Percentiles rank a stretch among this genome's conserved stretches.
Evolutionary conservation across 225 moss, liverwort and hornwort genomes (phyloP).

Genomic region (Takakia lepidozioides): DNA sequence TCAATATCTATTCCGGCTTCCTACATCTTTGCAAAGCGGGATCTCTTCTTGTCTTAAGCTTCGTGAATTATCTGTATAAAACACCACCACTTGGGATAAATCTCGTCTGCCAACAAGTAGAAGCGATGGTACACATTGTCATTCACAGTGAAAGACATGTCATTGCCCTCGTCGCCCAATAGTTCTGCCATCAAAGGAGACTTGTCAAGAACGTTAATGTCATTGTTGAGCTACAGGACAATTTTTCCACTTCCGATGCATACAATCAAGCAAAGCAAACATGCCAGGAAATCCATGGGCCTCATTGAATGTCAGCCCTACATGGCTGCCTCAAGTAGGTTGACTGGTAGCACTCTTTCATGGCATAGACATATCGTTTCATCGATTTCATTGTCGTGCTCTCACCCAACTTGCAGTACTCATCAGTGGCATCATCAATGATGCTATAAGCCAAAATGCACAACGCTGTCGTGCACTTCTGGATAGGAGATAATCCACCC

Average conservation of each 20-base stretch:
- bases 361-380: background rate
- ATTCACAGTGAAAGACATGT: background rate
- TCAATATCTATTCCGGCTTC: too few species aligned
- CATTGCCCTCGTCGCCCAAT: background rate
- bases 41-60: too few species aligned
- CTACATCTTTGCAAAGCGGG: background rate
- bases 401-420: background rate
- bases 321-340: slow-evolving; percentile 2
- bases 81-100: background rate
- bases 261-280: slow-evolving; percentile 11
- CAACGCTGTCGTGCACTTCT: slow-evolving; percentile 1
- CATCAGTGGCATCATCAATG: slow-evolving; percentile 5
- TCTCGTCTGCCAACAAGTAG: background rate
- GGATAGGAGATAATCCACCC: background rate
- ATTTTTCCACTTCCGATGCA: slow-evolving; percentile 9
- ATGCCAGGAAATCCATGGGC: slow-evolving; percentile 1
- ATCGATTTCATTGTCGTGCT: background rate
- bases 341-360: background rate
- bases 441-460: background rate
- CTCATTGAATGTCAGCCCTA: background rate
- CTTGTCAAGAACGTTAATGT: slow-evolving; percentile 2
- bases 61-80: too few species aligned
- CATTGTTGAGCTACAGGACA: slow-evolving; percentile 5
- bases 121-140: background rate
- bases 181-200: background rate